Base-by-base conservation (phyloP, 768 basidiomycete genomes). In the Punctularia strigosozonata region DNA sequence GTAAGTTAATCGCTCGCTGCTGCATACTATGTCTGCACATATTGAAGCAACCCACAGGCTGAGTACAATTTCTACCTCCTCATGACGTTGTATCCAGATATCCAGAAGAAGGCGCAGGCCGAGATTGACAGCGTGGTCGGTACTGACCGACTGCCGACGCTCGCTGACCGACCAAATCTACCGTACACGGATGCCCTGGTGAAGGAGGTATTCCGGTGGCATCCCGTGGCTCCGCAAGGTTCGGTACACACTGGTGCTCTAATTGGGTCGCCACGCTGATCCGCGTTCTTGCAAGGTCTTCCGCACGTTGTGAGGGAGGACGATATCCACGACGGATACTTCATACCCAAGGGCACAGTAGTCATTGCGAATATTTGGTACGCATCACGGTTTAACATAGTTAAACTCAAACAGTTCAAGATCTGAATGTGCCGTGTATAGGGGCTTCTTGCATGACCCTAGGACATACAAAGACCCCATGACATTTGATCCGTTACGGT, bases 391-490 rank as follows among this genome's bases (percentile, higher is more conserved):
- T 34, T 30, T n/a, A n/a, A n/a, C n/a, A n/a, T n/a, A n/a, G n/a
- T n/a, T n/a, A n/a, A n/a, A n/a, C n/a, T n/a, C n/a, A n/a, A n/a
- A n/a, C n/a, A n/a, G n/a, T n/a, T n/a, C n/a, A n/a, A n/a, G n/a
- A n/a, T n/a, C n/a, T 28, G 26, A 28, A 8, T 15, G 26, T 28
- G 15, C 8, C 15, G 26, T 8, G 8, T 15, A 28, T 28, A 57
- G 58, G 43, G 53, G 49, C 3, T 53, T 59, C 31, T 47, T 55
- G 42, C 53, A 46, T 20, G 57, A 60, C 41, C 51, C 51, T 3
- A 34, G 28, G 20, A 46, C 46, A 33, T 60, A 57, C 46, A 48
- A 50, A 4, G 41, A 49, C 7, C 58, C 59, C 3, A 44, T 39
- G 25, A 30, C 24, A 6, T 45, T 47, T 34, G 43, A 46, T 13